phyloP scores from a whole-genome alignment of 495 filamentous ascomycete species.

The Xeromyces bisporus region DNA sequence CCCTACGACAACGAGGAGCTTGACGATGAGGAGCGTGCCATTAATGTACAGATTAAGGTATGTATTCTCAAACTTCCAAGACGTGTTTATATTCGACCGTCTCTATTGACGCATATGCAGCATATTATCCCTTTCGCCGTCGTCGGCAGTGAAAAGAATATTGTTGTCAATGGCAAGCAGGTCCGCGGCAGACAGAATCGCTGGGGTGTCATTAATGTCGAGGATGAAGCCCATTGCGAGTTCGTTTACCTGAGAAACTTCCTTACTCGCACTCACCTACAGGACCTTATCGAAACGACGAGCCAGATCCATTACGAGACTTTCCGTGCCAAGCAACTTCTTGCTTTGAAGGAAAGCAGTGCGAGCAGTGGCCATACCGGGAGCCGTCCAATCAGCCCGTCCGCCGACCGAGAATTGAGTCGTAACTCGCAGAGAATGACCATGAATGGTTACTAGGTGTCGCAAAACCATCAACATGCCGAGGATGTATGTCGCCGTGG shows the following conservation, averaged over 20 bases:
- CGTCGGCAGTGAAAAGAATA: slow-evolving; percentile 92
- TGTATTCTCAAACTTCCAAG: no score
- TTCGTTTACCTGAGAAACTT: slow-evolving; percentile 97
- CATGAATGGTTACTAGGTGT: slow-evolving; percentile 87
- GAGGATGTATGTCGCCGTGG: neutral
- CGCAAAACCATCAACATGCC: neutral
- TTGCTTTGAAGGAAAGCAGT: slow-evolving; percentile 95
- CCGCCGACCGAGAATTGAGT: slow-evolving; percentile 89
- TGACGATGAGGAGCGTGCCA: slow-evolving; percentile 84
- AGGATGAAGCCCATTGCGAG: slow-evolving; percentile 99
- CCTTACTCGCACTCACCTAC: slow-evolving; percentile 85
- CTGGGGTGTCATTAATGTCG: slow-evolving; percentile 99
- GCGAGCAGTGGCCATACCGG: slow-evolving; percentile 53
- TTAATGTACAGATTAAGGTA: slow-evolving; percentile 94
- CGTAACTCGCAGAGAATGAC: slow-evolving; percentile 88
- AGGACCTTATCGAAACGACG: slow-evolving; percentile 98
- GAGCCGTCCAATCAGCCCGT: slow-evolving; percentile 85
- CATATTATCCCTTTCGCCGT: slow-evolving; percentile 95
- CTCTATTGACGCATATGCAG: no score
- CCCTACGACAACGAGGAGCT: slow-evolving; percentile 99
- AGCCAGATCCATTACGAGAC: slow-evolving; percentile 99
- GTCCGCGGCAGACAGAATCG: slow-evolving; percentile 96
- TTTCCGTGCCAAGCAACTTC: slow-evolving; percentile 96
- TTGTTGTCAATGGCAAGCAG: slow-evolving; percentile 93
- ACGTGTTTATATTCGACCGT: no score